phyloP scores from a whole-genome alignment of 345 rosid species.

The Euphorbia lathyris region DNA sequence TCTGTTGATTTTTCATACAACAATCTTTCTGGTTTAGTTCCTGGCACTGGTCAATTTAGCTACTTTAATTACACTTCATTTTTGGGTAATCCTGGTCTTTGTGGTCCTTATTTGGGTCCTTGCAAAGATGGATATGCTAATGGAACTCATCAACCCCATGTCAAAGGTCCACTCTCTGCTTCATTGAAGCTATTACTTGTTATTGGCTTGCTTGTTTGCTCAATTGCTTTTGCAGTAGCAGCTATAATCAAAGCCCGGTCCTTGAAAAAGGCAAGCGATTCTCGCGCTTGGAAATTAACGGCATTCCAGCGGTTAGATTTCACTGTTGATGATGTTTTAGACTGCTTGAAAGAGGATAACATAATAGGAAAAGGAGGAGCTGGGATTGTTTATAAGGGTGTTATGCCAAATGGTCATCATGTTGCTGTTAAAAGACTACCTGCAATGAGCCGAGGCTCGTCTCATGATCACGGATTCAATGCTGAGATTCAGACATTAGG shows the following conservation, averaged over 20 bases:
- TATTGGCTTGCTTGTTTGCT: constrained; percentile 73
- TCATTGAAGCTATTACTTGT: constrained; percentile 81
- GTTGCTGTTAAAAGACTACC: constrained; percentile 86
- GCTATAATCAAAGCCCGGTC: constrained; percentile 84
- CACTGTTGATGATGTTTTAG: constrained; percentile 75
- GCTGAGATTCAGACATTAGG: constrained; percentile 95
- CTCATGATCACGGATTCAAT: constrained; percentile 95
- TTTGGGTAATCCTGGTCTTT: constrained; percentile 68
- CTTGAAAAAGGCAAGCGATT: constrained; percentile 70
- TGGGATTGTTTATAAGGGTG: constrained; percentile 80
- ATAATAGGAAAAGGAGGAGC: constrained; percentile 96
- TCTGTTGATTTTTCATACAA: constrained; percentile 89
- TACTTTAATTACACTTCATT: constrained; percentile 91
- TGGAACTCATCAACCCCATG: constrained; percentile 50
- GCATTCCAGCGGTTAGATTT: constrained; percentile 95
- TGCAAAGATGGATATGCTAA: constrained; percentile 58
- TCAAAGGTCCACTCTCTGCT: constrained; percentile 66
- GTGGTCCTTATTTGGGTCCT: constrained; percentile 84
- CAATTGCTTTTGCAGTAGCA: constrained; percentile 73
- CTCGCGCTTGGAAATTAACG: constrained; percentile 88
- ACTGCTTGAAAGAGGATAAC: constrained; percentile 82
- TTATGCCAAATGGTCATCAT: constrained; percentile 69
- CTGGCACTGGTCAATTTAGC: constrained; percentile 83
- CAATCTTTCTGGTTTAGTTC: constrained; percentile 88
- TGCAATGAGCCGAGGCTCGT: constrained; percentile 75